Base-by-base conservation (phyloP, 108 stramenopile species). In the Hondaea fermentalgiana region DNA sequence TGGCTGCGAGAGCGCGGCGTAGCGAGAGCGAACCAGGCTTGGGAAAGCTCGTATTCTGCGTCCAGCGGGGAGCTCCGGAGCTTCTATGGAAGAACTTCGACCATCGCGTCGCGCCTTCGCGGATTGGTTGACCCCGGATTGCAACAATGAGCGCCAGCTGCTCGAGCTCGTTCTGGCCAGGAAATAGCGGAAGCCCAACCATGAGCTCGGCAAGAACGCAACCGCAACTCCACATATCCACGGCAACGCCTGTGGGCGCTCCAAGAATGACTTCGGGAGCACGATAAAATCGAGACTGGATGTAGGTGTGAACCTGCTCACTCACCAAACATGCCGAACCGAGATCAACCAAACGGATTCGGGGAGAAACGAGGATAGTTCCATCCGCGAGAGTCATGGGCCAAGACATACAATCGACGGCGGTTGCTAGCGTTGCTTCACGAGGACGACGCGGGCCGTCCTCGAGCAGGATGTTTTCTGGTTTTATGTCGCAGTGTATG, bases 401-500 rank as follows among this genome's bases (percentile, higher is more conserved):
- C 35, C 35, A 35, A 35, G 35, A 35, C 35, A 88, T 72, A 60
- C 93, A 91, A 5, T 95, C 89, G 4, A 83, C 60, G 16, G 28
- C 2, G 23, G 55, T 19, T 89, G 49, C 49, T 57, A 57, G 21
- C 6, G 19, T 12, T 57, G 57, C 42, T 60, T 71, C 72, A 2
- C 12, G 28, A 21, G 43, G 19, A 91, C 59, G 83, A 71, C 28
- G 8, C 23, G 49, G 44, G 5, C 17, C 87, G 58, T 72, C 43
- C 58, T 95, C 94, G 88, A 99, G 92, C 55, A 99, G 92, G 60
- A 99, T 96, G 92, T 99, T 99, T 87, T 99, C 99, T 0, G 99
- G 99, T 90, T 99, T 99, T 71, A 99, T 92, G 93, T 99, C 99
- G 91, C 98, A 98, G 91, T 99, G 99, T 5, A 99, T 97, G 44